phyloP scores from a whole-genome alignment of 768 basidiomycete species.

The Suillus brevipes region DNA sequence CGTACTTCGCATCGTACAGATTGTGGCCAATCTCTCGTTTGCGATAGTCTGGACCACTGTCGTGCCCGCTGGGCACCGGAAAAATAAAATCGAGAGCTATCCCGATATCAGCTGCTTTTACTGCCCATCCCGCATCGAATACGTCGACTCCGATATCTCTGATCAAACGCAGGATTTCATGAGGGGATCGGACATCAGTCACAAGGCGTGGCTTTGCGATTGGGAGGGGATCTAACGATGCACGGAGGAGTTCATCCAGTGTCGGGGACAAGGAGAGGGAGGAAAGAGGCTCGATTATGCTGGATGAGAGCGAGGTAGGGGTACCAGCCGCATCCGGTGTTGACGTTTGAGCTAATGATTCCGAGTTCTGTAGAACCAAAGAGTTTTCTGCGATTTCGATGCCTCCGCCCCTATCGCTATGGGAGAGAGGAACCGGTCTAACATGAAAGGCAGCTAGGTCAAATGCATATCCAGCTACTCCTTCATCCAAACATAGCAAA shows the following conservation, averaged over 20 bases:
- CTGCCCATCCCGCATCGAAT: conserved; percentile 74
- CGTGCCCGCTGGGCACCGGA: conserved; percentile 39
- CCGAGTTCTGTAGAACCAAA: conserved; percentile 18
- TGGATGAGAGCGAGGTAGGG: conserved; percentile 1
- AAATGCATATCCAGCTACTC: conserved; percentile 67
- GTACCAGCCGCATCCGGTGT: conserved; percentile 12
- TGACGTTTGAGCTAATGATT: conserved; percentile 5
- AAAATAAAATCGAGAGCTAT: conserved; percentile 80
- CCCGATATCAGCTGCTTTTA: conserved; percentile 65
- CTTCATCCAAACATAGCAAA: conserved; percentile 61
- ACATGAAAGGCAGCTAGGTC: conserved; percentile 56
- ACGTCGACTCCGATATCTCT: conserved; percentile 69
- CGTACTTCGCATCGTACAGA: conserved; percentile 59
- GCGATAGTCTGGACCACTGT: not conserved
- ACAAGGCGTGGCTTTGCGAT: conserved; percentile 61
- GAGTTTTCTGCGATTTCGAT: conserved; percentile 12
- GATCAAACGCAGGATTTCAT: conserved; percentile 71
- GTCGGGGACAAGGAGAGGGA: conserved; percentile 4
- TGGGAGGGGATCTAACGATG: conserved; percentile 61
- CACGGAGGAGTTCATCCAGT: conserved; percentile 47
- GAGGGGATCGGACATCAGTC: conserved; percentile 59
- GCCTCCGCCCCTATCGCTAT: not conserved
- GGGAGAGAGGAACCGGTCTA: conserved; percentile 15
- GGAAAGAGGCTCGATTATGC: not conserved
- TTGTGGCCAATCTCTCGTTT: conserved; percentile 64